phyloP scores from a whole-genome alignment of 106 monocot genomes.

The Gastrodia elata region DNA sequence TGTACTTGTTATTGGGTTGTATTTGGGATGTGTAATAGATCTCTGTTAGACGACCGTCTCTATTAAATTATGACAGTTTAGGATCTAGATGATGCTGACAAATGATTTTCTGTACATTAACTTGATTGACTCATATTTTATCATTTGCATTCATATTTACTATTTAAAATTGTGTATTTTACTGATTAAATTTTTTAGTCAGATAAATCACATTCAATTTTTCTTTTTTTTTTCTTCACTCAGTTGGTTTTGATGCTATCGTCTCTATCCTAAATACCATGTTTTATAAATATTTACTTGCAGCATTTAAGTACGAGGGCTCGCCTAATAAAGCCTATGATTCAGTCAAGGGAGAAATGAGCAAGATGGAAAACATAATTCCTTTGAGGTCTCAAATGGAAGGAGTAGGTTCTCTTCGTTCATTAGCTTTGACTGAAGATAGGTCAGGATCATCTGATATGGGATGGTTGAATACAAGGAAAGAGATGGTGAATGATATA shows the following conservation, averaged over 20 bases:
- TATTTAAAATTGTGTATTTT: background rate
- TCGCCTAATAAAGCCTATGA: constrained; percentile 15
- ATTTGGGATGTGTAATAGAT: too few species aligned
- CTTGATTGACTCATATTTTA: background rate
- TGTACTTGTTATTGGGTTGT: too few species aligned
- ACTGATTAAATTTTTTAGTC: background rate
- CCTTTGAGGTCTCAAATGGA: constrained; percentile 38
- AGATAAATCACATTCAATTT: background rate
- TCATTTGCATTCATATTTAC: background rate
- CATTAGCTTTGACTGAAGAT: constrained; percentile 23
- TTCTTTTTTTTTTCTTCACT: background rate
- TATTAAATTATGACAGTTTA: background rate
- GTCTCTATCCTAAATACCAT: background rate
- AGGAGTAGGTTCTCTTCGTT: constrained; percentile 21
- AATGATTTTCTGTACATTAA: background rate
- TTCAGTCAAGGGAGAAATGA: constrained; percentile 18
- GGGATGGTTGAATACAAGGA: constrained; percentile 15
- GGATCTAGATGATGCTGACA: background rate
- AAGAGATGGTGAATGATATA: constrained; percentile 24
- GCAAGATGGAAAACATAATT: constrained; percentile 20
- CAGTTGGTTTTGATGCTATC: background rate
- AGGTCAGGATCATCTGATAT: constrained; percentile 17
- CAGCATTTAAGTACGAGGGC: constrained; percentile 15
- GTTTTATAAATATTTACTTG: constrained; percentile 5
- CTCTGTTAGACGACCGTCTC: background rate